Conservation (phyloP, 306 rosid genomes). For the Trifolium repens region DNA sequence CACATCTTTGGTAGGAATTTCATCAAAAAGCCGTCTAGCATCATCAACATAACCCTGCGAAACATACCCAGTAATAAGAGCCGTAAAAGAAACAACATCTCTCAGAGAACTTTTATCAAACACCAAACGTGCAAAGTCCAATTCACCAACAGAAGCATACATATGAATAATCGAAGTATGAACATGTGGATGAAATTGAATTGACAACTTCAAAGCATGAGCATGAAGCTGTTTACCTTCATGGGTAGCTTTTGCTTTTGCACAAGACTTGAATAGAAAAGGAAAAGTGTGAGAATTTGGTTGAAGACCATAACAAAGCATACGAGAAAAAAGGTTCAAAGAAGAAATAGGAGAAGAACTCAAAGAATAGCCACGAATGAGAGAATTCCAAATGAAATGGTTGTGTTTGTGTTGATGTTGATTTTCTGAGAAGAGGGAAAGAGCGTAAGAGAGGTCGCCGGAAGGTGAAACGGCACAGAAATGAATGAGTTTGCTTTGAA, state of each 20-base stretch:
- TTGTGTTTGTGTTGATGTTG: conserved; percentile 42
- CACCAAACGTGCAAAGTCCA: conserved; percentile 58
- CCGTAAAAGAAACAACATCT: conserved; percentile 78
- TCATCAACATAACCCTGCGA: conserved; percentile 60
- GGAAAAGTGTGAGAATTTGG: conserved; percentile 87
- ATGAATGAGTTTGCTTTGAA: conserved; percentile 69
- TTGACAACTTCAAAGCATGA: conserved; percentile 61
- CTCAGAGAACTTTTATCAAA: conserved; percentile 64
- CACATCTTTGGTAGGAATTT: conserved; percentile 63
- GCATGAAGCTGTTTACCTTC: conserved; percentile 76
- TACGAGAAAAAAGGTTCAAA: conserved; percentile 43
- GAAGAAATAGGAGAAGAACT: conserved; percentile 50
- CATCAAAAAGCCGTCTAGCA: conserved; percentile 64
- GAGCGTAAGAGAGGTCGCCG: conserved; percentile 68
- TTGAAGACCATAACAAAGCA: conserved; percentile 52
- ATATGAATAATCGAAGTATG: conserved; percentile 69
- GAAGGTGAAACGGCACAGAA: conserved; percentile 58
- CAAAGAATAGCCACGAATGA: conserved; percentile 64
- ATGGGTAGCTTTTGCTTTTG: conserved; percentile 48
- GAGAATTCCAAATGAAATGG: conserved; percentile 66
- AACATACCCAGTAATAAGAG: conserved; percentile 66
- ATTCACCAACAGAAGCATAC: conserved; percentile 62
- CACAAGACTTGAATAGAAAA: conserved; percentile 67
- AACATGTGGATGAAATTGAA: conserved; percentile 56
- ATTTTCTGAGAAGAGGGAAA: conserved; percentile 52